These are phyloP conservation scores for Backusella morwellensis DNA, from an alignment of 192 early-diverging fungal species.

Conservation along the genomic window DNA sequence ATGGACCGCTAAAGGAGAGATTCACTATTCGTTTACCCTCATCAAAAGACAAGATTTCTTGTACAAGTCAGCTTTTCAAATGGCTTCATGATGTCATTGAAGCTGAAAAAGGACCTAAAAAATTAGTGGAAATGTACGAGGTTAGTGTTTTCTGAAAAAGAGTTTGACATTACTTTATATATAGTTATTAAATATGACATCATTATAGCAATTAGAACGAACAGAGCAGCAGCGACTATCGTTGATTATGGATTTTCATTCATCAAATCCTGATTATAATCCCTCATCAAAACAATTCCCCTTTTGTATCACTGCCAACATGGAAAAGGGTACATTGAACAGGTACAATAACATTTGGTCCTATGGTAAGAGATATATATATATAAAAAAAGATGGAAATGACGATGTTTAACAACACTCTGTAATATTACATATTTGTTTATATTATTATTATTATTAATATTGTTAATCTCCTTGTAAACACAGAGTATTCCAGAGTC, in stretches of 20 bases:
- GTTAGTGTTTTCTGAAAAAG: neutral
- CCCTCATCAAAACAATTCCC: conserved; percentile 25
- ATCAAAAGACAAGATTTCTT: too few species aligned
- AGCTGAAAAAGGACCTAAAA: conserved; percentile 17
- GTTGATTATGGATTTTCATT: conserved; percentile 50
- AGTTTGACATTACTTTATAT: neutral
- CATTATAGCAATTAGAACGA: conserved; percentile 48
- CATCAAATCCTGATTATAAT: conserved; percentile 41
- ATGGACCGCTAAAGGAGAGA: conserved; percentile 45
- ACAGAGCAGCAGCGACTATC: conserved; percentile 64
- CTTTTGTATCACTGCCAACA: conserved; percentile 72
- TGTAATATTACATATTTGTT: neutral
- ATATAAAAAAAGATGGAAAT: neutral
- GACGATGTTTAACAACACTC: neutral
- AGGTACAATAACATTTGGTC: conserved; percentile 83
- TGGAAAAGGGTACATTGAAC: conserved; percentile 69
- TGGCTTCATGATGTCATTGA: conserved; percentile 16
- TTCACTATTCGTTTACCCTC: conserved; percentile 42
- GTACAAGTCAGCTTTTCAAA: neutral
- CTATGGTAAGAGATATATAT: conserved; percentile 48
- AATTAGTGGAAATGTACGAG: conserved; percentile 26
- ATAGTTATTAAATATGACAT: conserved; percentile 1
- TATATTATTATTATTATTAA: neutral
- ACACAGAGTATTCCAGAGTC: conserved; percentile 32
- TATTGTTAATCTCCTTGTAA: neutral